These are phyloP conservation scores for Cladosporium oxysporum DNA, from an alignment of 2,329 filamentous ascomycete genomes.

Conservation along the genomic window DNA sequence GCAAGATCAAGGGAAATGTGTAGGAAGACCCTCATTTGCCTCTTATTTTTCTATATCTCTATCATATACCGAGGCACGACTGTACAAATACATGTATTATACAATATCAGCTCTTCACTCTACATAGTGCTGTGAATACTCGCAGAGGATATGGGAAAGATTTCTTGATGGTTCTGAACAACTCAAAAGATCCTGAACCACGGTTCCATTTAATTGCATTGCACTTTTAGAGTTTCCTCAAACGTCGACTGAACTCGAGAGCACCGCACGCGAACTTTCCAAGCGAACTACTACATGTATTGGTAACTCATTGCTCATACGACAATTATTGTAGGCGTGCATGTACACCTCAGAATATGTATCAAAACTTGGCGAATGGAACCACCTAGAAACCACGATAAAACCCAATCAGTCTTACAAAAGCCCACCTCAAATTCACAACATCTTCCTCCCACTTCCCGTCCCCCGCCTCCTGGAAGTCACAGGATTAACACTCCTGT, in stretches of 20 bases:
- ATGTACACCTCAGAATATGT: neutral
- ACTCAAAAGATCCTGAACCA: neutral
- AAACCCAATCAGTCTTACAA: neutral
- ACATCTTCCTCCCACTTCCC: slow-evolving; percentile 8
- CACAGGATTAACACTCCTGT: neutral
- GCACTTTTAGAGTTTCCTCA: neutral
- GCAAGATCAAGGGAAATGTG: neutral
- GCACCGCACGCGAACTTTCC: neutral
- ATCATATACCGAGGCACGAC: neutral
- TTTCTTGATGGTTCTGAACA: neutral
- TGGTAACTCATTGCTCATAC: neutral
- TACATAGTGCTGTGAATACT: neutral
- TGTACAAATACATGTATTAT: neutral
- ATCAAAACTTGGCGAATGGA: neutral
- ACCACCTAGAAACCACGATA: neutral
- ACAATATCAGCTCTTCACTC: neutral
- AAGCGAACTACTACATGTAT: no score
- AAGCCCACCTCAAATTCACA: neutral
- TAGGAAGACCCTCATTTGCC: neutral
- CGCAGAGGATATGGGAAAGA: neutral
- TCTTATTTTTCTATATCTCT: neutral
- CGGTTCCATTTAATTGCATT: neutral
- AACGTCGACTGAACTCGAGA: neutral
- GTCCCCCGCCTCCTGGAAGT: slow-evolving; percentile 10
- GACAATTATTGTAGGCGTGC: neutral